Evolutionary conservation across 1,284 basidiomycete species (phyloP).

Genomic region (Heterobasidion irregulare): DNA sequence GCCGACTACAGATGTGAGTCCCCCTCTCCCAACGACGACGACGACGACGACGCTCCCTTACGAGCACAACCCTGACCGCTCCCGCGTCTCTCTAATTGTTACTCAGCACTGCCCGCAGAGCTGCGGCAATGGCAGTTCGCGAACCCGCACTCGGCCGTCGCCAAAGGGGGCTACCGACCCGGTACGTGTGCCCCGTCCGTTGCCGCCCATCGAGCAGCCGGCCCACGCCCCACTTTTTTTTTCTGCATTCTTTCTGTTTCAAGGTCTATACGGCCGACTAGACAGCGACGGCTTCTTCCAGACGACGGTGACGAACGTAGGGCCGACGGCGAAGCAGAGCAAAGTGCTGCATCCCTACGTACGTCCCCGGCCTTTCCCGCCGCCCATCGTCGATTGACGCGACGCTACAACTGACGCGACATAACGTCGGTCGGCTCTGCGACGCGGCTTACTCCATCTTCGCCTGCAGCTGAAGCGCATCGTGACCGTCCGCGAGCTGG

Average conservation of each 20-base stretch:
- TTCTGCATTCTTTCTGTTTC: neutral
- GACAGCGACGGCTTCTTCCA: conserved; percentile 46
- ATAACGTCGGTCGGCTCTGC: conserved; percentile 53
- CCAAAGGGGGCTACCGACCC: conserved; percentile 35
- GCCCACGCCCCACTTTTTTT: neutral
- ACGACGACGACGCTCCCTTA: no score
- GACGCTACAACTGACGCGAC: conserved; percentile 1
- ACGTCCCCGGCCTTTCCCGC: conserved; percentile 11
- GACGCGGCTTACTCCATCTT: neutral
- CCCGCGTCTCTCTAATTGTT: conserved; percentile 14
- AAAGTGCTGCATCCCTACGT: conserved; percentile 60
- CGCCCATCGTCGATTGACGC: neutral
- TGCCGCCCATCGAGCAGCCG: no score
- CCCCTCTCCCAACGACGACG: no score
- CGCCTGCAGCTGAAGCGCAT: neutral
- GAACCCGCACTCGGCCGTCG: conserved; percentile 49
- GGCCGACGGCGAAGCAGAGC: conserved; percentile 67
- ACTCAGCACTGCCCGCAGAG: conserved; percentile 51
- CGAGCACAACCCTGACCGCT: no score
- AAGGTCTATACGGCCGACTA: conserved; percentile 55
- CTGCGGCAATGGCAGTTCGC: conserved; percentile 43
- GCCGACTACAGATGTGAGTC: conserved; percentile 1
- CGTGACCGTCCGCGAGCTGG: conserved; percentile 61
- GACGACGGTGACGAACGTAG: conserved; percentile 67
- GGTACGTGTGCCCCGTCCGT: conserved; percentile 24